phyloP scores from a whole-genome alignment of 352 stramenopile genomes.

The Globisporangium alternatum region DNA sequence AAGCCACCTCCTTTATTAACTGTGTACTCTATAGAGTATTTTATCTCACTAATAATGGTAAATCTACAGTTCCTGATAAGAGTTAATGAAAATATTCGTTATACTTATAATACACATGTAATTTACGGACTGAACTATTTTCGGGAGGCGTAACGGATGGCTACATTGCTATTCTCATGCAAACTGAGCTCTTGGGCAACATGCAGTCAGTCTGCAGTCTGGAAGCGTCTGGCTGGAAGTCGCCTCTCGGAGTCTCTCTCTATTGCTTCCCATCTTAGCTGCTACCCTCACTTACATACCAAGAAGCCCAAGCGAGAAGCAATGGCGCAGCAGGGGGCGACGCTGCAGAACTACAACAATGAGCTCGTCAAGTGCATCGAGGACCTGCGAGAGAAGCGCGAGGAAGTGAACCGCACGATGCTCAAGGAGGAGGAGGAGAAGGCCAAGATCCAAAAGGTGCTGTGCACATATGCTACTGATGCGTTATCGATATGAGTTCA shows the following conservation, averaged over 20 bases:
- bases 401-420: slow-evolving; percentile 91
- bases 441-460: slow-evolving; percentile 91
- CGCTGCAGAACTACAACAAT: slow-evolving; percentile 96
- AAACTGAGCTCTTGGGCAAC: background rate
- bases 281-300: background rate
- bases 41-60: no score
- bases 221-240: background rate
- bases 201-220: background rate
- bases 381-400: slow-evolving; percentile 90
- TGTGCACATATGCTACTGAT: no score
- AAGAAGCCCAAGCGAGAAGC: background rate
- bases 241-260: slow-evolving; percentile 1
- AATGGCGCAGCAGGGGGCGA: slow-evolving; percentile 91
- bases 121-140: background rate
- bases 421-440: slow-evolving; percentile 95
- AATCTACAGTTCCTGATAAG: background rate
- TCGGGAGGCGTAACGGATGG: background rate
- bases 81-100: background rate
- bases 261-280: background rate
- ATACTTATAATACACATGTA: no score
- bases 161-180: background rate
- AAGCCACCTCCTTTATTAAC: background rate
- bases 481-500: background rate
- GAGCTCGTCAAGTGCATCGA: slow-evolving; percentile 95
- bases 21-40: background rate